A percentile compares a stretch with the other conserved stretches of the same genome.
These are phyloP conservation scores for Purpureocillium lavendulum DNA, from an alignment of 2,329 filamentous ascomycete species.

Conservation along the genomic window DNA sequence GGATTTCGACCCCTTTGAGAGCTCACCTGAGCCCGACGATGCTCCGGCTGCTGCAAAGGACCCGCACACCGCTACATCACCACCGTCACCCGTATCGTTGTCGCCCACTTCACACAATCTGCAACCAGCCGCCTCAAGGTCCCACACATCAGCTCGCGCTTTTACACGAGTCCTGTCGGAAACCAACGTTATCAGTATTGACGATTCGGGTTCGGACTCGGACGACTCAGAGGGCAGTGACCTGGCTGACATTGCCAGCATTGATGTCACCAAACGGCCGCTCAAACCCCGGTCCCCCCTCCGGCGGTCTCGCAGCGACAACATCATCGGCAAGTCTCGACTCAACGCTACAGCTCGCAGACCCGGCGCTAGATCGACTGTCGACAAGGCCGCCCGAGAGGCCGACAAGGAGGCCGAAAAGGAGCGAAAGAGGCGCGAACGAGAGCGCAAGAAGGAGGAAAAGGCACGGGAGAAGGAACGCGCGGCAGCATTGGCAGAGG, in stretches of 20 bases:
- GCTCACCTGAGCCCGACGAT: conserved; percentile 7
- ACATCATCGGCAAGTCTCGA: conserved; percentile 9
- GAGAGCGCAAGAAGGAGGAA: conserved; percentile 50
- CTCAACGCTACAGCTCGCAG: background rate
- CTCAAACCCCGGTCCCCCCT: conserved; percentile 12
- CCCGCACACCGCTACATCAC: no score
- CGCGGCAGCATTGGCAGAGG: conserved; percentile 59
- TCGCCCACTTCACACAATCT: no score
- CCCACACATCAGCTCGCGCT: background rate
- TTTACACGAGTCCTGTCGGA: background rate
- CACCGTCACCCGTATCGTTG: no score
- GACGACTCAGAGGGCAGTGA: conserved; percentile 35
- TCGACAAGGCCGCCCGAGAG: background rate
- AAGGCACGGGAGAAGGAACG: conserved; percentile 55
- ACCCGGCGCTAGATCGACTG: background rate
- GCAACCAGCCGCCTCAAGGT: no score
- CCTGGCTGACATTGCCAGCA: conserved; percentile 36
- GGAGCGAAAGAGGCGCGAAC: conserved; percentile 47
- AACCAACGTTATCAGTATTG: conserved; percentile 24
- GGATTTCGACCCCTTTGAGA: conserved; percentile 10
- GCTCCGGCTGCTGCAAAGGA: background rate
- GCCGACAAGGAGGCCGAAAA: conserved; percentile 32
- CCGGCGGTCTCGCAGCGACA: conserved; percentile 22
- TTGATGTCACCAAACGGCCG: conserved; percentile 22
- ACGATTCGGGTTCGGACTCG: conserved; percentile 19